These are phyloP conservation scores for Sporothrix luriei DNA, from an alignment of 2,329 filamentous ascomycete genomes.

Conservation along the genomic window DNA sequence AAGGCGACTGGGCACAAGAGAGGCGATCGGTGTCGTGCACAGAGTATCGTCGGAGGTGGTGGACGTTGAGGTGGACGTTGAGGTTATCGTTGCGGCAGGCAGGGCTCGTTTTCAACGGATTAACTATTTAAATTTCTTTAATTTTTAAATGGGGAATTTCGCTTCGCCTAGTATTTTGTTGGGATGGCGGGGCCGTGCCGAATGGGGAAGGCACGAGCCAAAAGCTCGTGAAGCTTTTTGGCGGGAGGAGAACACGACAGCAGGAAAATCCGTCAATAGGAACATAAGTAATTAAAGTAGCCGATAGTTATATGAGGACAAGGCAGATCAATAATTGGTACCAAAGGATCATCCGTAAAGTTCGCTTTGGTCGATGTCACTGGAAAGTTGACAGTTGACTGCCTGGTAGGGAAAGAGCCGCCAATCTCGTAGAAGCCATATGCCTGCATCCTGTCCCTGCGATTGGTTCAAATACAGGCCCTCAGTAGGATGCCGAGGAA, in stretches of 20 bases:
- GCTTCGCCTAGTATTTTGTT: slow-evolving; percentile 19
- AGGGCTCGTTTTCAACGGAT: slow-evolving; percentile 15
- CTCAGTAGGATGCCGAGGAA: slow-evolving; percentile 24
- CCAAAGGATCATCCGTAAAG: neutral
- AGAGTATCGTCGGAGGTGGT: neutral
- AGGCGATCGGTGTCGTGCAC: neutral
- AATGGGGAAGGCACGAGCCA: slow-evolving; percentile 4
- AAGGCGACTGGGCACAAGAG: neutral
- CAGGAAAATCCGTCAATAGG: neutral
- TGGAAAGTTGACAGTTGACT: neutral
- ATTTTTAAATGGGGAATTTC: slow-evolving; percentile 15
- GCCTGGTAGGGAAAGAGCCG: neutral
- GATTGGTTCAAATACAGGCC: neutral
- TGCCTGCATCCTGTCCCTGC: neutral
- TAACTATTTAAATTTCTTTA: slow-evolving; percentile 8
- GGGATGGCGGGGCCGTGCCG: slow-evolving; percentile 21
- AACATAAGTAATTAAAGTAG: neutral
- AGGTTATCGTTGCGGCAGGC: slow-evolving; percentile 4
- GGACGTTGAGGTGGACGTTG: neutral
- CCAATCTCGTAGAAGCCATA: slow-evolving; percentile 2
- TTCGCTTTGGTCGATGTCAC: neutral
- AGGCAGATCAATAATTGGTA: neutral
- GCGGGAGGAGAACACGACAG: neutral
- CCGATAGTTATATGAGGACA: too few relatives aligned
- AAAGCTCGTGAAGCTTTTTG: neutral